Conservation (phyloP, 768 basidiomycete species). For the Amanita molliuscula region DNA sequence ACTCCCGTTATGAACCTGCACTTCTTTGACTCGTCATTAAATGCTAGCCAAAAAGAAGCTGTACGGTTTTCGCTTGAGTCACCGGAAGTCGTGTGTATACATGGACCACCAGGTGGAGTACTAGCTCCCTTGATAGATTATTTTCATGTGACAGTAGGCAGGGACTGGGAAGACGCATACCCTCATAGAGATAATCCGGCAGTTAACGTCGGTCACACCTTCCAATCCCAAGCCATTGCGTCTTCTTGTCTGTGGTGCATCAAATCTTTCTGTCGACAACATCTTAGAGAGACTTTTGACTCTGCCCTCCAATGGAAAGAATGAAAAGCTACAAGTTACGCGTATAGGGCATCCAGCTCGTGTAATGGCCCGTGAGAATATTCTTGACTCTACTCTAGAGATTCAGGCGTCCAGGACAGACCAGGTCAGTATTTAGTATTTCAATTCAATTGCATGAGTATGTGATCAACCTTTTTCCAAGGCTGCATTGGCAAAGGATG, state of each 20-base stretch:
- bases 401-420: constrained; percentile 66
- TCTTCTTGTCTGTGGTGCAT: constrained; percentile 86
- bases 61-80: constrained; percentile 76
- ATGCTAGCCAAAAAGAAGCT: constrained; percentile 77
- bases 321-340: constrained; percentile 51
- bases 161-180: constrained; percentile 96
- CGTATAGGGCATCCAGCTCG: constrained; percentile 96
- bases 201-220: constrained; percentile 45
- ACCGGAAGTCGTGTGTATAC: constrained; percentile 81
- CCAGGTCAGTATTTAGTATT: constrained; percentile 29
- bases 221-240: constrained; percentile 42
- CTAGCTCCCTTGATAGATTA: not conserved
- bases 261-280: constrained; percentile 94
- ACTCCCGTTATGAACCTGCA: constrained; percentile 28
- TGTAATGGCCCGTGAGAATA: constrained; percentile 62
- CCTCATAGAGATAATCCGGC: constrained; percentile 86
- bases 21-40: constrained; percentile 72
- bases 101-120: constrained; percentile 83
- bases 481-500: constrained; percentile 79
- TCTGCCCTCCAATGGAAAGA: constrained; percentile 40
- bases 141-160: constrained; percentile 12
- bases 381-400: constrained; percentile 63
- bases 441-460: not conserved
- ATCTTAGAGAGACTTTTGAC: constrained; percentile 78
- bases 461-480: constrained; percentile 18